Evolutionary conservation across 148 eudicot genomes (phyloP).

Genomic region (Camellia japonica): DNA sequence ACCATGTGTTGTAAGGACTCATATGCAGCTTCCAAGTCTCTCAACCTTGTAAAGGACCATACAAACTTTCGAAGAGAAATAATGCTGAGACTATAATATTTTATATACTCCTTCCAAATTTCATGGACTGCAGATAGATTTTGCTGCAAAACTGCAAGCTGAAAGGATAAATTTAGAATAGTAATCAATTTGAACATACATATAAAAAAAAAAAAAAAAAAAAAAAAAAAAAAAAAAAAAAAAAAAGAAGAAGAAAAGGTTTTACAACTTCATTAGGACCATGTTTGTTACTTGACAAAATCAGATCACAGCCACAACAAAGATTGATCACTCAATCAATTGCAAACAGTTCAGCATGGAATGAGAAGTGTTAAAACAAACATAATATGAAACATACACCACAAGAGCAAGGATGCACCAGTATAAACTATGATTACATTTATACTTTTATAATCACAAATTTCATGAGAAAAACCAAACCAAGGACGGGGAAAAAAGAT

Average conservation of each 20-base stretch:
- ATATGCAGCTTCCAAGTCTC: constrained; percentile 66
- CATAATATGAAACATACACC: not conserved
- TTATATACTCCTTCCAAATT: constrained; percentile 69
- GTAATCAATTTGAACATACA: not conserved
- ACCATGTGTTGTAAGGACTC: constrained; percentile 68
- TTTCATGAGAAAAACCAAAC: not conserved
- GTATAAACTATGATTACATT: not conserved
- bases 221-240: not conserved
- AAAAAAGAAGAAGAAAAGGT: not conserved
- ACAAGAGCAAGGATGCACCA: not conserved
- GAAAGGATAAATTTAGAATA: constrained; percentile 38
- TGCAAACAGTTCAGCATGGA: not conserved
- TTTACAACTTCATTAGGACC: not conserved
- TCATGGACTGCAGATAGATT: constrained; percentile 66
- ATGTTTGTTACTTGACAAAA: not conserved
- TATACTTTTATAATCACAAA: not conserved
- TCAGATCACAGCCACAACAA: not conserved
- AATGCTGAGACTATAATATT: constrained; percentile 45
- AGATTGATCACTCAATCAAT: not conserved
- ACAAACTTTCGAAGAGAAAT: constrained; percentile 59
- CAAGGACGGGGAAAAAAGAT: not conserved
- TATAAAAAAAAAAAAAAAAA: too few relatives aligned
- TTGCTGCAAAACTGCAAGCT: constrained; percentile 93
- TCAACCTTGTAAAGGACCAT: constrained; percentile 61
- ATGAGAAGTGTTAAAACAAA: not conserved